Evolutionary conservation across 78 protist genomes (phyloP).

Genomic region (Goniomonas avonlea): DNA sequence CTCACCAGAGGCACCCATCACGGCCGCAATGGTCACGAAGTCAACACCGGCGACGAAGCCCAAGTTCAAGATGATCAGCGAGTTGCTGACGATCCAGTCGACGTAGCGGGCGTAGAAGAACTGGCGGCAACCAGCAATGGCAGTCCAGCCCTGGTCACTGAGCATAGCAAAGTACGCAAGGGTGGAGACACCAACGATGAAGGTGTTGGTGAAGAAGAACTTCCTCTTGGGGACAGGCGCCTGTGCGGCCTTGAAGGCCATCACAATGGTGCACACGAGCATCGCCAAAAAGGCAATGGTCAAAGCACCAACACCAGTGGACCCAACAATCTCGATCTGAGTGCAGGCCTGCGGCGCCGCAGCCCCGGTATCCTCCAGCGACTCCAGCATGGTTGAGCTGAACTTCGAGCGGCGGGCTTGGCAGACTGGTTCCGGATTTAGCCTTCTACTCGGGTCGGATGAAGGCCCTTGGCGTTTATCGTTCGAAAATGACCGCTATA

Average conservation of each 20-base stretch:
- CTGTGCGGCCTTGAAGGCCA: slow-evolving; percentile 16
- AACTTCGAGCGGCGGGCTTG: too few species aligned
- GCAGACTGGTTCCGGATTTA: too few species aligned
- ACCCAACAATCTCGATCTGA: slow-evolving; percentile 22
- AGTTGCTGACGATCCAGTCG: slow-evolving; percentile 4
- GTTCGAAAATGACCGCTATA: too few species aligned
- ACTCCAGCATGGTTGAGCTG: too few species aligned
- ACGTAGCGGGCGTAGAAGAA: slow-evolving; percentile 26
- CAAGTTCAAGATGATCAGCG: slow-evolving; percentile 8
- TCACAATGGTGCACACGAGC: slow-evolving; percentile 13
- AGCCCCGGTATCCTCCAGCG: too few species aligned
- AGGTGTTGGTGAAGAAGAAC: slow-evolving; percentile 10
- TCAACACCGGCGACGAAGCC: slow-evolving; percentile 28
- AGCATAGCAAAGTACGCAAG: slow-evolving; percentile 27
- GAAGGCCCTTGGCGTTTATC: too few species aligned
- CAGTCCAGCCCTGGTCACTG: slow-evolving; percentile 26
- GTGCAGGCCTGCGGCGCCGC: slow-evolving; percentile 28
- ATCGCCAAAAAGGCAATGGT: slow-evolving; percentile 17
- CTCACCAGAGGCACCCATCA: slow-evolving; percentile 19
- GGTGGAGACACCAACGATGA: slow-evolving; percentile 26
- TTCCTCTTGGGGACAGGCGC: background rate
- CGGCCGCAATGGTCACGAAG: slow-evolving; percentile 15
- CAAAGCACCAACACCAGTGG: slow-evolving; percentile 22
- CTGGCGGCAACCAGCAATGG: slow-evolving; percentile 28
- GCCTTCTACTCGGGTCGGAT: too few species aligned